phyloP scores from a whole-genome alignment of 2,329 filamentous ascomycete species.

The Arthrobotrys conoides region DNA sequence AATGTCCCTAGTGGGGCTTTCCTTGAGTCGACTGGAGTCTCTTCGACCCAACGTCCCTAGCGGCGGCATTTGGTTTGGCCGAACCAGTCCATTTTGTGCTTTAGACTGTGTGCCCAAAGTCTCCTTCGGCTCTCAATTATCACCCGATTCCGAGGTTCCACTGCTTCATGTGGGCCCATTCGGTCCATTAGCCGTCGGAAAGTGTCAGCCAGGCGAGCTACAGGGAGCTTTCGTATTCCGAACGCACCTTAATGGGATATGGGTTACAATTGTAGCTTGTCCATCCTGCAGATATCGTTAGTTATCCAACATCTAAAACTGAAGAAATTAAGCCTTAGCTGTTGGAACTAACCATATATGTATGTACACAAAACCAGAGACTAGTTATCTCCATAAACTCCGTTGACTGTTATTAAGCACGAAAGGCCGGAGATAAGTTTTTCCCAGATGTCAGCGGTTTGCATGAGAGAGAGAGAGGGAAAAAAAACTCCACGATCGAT shows the following conservation, averaged over 20 bases:
- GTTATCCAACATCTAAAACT: not conserved
- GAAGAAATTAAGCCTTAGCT: not conserved
- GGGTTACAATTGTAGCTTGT: too few species aligned
- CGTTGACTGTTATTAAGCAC: not conserved
- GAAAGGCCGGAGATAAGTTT: not conserved
- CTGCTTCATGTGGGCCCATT: not conserved
- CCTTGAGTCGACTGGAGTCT: too few species aligned
- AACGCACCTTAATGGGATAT: too few species aligned
- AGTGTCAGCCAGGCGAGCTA: not conserved
- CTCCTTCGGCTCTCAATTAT: constrained; percentile 22
- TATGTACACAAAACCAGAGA: not conserved
- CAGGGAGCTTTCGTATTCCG: not conserved
- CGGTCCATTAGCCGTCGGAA: not conserved
- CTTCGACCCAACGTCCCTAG: constrained; percentile 1
- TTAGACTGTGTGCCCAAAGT: constrained; percentile 1
- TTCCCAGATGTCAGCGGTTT: constrained; percentile 13
- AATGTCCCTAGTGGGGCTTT: too few species aligned
- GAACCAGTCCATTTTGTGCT: not conserved
- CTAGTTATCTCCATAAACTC: constrained; percentile 10
- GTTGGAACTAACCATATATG: not conserved
- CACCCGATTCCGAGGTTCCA: constrained; percentile 15
- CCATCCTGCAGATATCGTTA: not conserved
- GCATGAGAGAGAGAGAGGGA: too few species aligned
- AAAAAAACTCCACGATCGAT: too few species aligned
- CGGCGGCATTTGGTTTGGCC: not conserved